These are phyloP conservation scores for Phytopythium mirpurense DNA, from an alignment of 352 stramenopile genomes.

Conservation along the genomic window DNA sequence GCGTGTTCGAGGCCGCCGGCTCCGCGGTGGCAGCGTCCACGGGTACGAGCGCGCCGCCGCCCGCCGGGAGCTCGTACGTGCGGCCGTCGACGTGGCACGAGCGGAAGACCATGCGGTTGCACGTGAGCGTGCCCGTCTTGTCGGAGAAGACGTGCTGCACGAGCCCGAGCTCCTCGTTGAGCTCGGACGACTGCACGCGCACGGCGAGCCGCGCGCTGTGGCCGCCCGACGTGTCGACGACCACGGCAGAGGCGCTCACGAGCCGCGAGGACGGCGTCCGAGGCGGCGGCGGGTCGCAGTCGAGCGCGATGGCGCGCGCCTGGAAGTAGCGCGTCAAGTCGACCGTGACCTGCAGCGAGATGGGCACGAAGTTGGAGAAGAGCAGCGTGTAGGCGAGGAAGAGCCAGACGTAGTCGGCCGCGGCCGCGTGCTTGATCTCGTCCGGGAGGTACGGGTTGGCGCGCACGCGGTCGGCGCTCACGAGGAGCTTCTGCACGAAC, in stretches of 20 bases:
- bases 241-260: not conserved
- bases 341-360: constrained; percentile 90
- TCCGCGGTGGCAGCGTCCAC: constrained; percentile 2
- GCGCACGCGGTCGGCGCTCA: constrained; percentile 19
- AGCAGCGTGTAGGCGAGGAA: constrained; percentile 88
- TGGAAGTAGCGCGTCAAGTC: constrained; percentile 85
- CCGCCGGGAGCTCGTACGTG: constrained; percentile 39
- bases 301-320: constrained; percentile 55
- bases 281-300: constrained; percentile 25
- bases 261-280: not conserved
- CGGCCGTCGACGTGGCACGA: constrained; percentile 86
- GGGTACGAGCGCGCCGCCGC: no score
- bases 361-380: constrained; percentile 91
- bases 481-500: constrained; percentile 33
- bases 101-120: constrained; percentile 93
- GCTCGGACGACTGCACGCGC: constrained; percentile 73
- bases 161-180: constrained; percentile 91
- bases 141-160: constrained; percentile 97
- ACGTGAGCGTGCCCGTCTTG: constrained; percentile 92
- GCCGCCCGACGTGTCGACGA: not conserved
- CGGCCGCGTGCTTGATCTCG: constrained; percentile 24
- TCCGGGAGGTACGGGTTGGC: constrained; percentile 40
- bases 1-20: constrained; percentile 13
- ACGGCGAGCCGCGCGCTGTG: constrained; percentile 41
- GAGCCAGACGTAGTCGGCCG: constrained; percentile 40